Base-by-base conservation (phyloP, 2,329 filamentous ascomycete genomes). In the Apiospora pterosperma region DNA sequence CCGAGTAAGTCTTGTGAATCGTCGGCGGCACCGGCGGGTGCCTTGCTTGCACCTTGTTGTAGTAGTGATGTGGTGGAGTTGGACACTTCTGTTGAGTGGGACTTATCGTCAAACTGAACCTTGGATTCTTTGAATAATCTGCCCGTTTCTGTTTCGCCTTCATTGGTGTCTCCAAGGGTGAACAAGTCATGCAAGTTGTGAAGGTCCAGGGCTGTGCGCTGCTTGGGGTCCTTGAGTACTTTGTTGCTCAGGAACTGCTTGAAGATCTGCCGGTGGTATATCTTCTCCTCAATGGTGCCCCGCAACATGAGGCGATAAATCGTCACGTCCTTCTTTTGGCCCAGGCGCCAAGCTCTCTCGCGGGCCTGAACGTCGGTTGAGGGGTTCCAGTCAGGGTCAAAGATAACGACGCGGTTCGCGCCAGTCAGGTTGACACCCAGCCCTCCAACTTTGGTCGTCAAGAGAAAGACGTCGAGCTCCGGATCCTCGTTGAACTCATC, bases 221-320 rank as follows among this genome's bases (percentile, higher is more conserved):
- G 94, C 73, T 97, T 97, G 0, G 96, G 93, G 71, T 99, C 95
- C 70, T 92, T 94, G 61, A 99, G 78, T 7, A 99, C 94, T 76
- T 98, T 98, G 79, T 98, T 97, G 4, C 93, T 96, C 67, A 99
- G 84, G 74, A 98, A 97, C 71, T 98, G 95, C 77, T 99, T 99
- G 83, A 97, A 99, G 61, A 99, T 96, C 74, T 99, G 96, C 19
- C 96, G 91, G 76, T 99, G 95, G 68, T 98, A 99, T 36, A 99
- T 99, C 80, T 99, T 99, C 77, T 99, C 96, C 75, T 99, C 96
- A 28, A 99, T 99, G 0, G 96, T 99, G 1, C 96, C 96, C 5
- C 95, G 93, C 4, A 93, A 97, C 92, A 99, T 97, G n/a, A 99
- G 84, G 39, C 96, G 91, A 76, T 97, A 99, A 25, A 99, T 97